Conservation (phyloP, 163 green algal genomes). For the Scenedesmus sp. region DNA sequence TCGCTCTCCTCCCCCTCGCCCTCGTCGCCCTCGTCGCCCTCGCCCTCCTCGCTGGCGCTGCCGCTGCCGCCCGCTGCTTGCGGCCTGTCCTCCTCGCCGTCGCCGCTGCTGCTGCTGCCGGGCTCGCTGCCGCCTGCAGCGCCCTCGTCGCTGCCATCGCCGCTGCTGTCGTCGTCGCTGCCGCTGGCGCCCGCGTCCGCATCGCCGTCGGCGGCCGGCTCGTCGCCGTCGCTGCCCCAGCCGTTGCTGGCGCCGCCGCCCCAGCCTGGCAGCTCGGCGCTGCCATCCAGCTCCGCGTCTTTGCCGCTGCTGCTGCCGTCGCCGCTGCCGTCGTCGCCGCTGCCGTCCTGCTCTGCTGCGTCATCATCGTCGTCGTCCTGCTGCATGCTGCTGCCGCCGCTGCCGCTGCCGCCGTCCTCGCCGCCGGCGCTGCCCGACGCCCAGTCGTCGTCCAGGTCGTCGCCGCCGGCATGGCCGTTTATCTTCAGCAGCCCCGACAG, state of each 20-base stretch:
- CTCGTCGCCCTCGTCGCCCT: too few species aligned
- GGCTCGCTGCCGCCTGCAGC: neutral
- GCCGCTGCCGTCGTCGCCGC: slow-evolving; percentile 14
- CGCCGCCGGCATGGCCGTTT: neutral
- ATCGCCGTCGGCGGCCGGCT: slow-evolving; percentile 5
- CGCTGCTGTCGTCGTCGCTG: slow-evolving; percentile 4
- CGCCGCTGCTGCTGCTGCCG: neutral
- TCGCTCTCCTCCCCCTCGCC: too few species aligned
- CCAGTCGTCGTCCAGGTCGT: too few species aligned
- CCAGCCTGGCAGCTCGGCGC: neutral
- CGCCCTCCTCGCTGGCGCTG: too few species aligned
- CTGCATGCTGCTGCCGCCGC: neutral
- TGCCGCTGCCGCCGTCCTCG: slow-evolving; percentile 6
- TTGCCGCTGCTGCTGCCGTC: slow-evolving; percentile 11
- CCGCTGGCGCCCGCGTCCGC: slow-evolving; percentile 4
- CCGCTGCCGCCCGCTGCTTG: too few species aligned
- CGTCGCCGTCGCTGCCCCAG: slow-evolving; percentile 2
- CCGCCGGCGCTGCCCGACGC: neutral
- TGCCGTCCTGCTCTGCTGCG: neutral
- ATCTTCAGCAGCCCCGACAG: slow-evolving; percentile 10
- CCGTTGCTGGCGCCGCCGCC: slow-evolving; percentile 2
- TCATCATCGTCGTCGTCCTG: slow-evolving; percentile 1
- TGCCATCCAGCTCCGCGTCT: neutral
- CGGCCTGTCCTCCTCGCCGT: too few species aligned
- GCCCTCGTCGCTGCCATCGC: neutral